A percentile compares a stretch with the other conserved stretches of the same genome.
phyloP scores from a whole-genome alignment of 2,329 filamentous ascomycete genomes.

The Phaeosphaeriaceae sp. region DNA sequence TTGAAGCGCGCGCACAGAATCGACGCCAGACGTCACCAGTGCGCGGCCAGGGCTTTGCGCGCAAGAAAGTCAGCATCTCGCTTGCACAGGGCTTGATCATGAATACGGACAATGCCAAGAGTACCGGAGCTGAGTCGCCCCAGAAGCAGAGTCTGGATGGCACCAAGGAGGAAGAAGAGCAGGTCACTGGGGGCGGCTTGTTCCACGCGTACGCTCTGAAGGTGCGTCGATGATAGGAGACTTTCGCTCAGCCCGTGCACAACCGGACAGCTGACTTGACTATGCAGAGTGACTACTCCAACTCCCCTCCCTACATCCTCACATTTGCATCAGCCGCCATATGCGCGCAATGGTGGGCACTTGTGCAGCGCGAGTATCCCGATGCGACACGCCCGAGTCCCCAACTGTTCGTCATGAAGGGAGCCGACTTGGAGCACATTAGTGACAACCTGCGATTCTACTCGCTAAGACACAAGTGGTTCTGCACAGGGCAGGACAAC shows the following conservation, averaged over 20 bases:
- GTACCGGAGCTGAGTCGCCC: conserved; percentile 18
- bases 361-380: conserved; percentile 41
- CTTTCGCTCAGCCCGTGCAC: neutral
- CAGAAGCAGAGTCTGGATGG: conserved; percentile 18
- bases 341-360: conserved; percentile 43
- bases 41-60: conserved; percentile 21
- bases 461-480: conserved; percentile 43
- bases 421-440: conserved; percentile 44
- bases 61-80: conserved; percentile 44
- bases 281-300: conserved; percentile 37
- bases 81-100: conserved; percentile 47
- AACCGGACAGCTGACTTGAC: conserved; percentile 14
- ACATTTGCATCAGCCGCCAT: conserved; percentile 42
- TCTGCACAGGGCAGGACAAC: conserved; percentile 37
- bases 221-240: conserved; percentile 19
- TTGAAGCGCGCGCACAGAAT: conserved; percentile 30
- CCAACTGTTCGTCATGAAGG: conserved; percentile 45
- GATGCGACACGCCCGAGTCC: conserved; percentile 37
- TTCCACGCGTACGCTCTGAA: conserved; percentile 47
- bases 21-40: conserved; percentile 30
- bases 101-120: conserved; percentile 32
- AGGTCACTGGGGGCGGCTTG: conserved; percentile 24
- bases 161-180: conserved; percentile 12
- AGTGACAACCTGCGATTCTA: conserved; percentile 39
- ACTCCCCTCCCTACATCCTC: conserved; percentile 42